Evolutionary conservation across 345 rosid species (phyloP), one percentile per base, ranked within the genome.

Genomic region (Lepidium sativum): DNA sequence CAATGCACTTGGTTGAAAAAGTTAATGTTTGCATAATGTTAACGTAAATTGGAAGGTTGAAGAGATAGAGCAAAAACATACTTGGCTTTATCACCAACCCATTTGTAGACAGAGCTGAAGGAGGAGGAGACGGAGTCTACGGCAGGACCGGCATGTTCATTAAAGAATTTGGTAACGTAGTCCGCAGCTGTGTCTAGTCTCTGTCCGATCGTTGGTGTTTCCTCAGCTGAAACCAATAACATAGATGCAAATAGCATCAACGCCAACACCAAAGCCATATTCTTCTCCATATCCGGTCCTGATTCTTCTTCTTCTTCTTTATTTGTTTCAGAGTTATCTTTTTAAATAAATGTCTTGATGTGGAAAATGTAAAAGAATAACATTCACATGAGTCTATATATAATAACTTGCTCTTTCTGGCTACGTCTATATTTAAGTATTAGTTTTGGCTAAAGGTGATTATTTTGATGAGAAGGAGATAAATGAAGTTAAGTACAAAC

Each of bases 121-220:
- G 73, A 15, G 54, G 70, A 54, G 45, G 63, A 54, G 70, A 68
- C 33, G 14, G 72, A 43, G 6, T 63, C 50, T 1, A 70, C 57
- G 48, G 63, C 75, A 70, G 69, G 75, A 45, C 25, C 14, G 35
- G 54, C 75, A 70, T 63, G 64, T 12, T 63, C 20, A 54, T 62
- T 63, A 51, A 54, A 54, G 75, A 70, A 70, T 12, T 3, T 18
- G 63, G 63, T 9, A 55, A 47, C 41, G 1, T 63, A 50, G 56
- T 37, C 18, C 6, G 51, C 20, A 57, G 63, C 69, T 45, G 69
- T 0, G 50, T 70, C 75, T 54, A 70, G 2, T 43, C 69, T 54
- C 43, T 70, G 69, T 29, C 75, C 75, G 32, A 70, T 33, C 15
- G 75, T 63, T 70, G 75, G 75, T 45, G 58, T 6, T 63, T 63